phyloP scores from a whole-genome alignment of 805 yeast genomes.

The Suhomyces vadensis region DNA sequence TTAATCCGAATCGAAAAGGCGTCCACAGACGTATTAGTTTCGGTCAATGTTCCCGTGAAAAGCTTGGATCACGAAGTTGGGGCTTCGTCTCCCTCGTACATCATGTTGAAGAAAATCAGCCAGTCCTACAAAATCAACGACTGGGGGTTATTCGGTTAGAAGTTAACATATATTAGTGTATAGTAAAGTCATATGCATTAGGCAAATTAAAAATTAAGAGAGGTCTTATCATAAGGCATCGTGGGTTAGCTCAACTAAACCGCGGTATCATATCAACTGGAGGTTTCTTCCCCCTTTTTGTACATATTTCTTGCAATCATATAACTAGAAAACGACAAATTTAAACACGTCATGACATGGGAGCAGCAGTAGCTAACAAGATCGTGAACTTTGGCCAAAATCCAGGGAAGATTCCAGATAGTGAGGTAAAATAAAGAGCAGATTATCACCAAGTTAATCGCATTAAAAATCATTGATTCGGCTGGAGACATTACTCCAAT shows the following conservation, averaged over 20 bases:
- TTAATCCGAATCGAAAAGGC: constrained; percentile 53
- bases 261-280: background rate
- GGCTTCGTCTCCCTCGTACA: constrained; percentile 15
- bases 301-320: constrained; percentile 7
- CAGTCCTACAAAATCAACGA: constrained; percentile 41
- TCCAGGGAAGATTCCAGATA: constrained; percentile 4
- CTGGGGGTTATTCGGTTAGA: constrained; percentile 47
- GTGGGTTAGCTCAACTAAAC: too few species aligned
- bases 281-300: background rate
- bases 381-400: constrained; percentile 9
- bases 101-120: constrained; percentile 25
- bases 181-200: background rate
- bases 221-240: too few species aligned
- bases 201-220: too few species aligned
- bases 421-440: constrained; percentile 2
- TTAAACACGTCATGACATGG: constrained; percentile 16
- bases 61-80: constrained; percentile 8
- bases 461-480: background rate
- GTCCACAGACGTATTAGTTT: constrained; percentile 60
- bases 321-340: constrained; percentile 9
- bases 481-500: constrained; percentile 26
- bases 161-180: background rate
- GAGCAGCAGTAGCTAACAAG: constrained; percentile 20
- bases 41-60: constrained; percentile 55
- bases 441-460: background rate